A percentile compares a stretch with the other conserved stretches of the same genome.
phyloP scores from a whole-genome alignment of 2,329 filamentous ascomycete genomes.

The Aspergillus chevalieri region DNA sequence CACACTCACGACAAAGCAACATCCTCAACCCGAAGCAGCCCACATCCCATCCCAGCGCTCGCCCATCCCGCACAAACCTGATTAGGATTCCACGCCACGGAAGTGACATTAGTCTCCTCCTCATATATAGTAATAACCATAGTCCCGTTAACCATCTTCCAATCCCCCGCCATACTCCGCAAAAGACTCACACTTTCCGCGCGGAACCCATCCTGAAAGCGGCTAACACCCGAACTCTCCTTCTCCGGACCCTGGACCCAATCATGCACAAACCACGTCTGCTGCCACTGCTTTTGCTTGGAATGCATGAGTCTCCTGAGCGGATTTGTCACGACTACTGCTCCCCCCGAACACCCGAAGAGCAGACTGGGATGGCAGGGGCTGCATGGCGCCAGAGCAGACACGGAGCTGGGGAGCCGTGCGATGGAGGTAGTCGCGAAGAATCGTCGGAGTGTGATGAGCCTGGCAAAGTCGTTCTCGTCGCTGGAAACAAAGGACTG shows the following conservation, averaged over 20 bases:
- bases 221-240: slow-evolving; percentile 30
- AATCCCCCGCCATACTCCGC: slow-evolving; percentile 25
- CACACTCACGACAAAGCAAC: slow-evolving; percentile 40
- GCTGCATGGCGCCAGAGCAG: slow-evolving; percentile 29
- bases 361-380: slow-evolving; percentile 50
- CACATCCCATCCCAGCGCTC: slow-evolving; percentile 60
- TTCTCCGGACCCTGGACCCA: slow-evolving; percentile 37
- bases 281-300: slow-evolving; percentile 48
- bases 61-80: slow-evolving; percentile 60
- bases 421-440: slow-evolving; percentile 46
- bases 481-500: slow-evolving; percentile 51
- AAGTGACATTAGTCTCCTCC: slow-evolving; percentile 56
- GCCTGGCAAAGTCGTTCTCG: slow-evolving; percentile 47
- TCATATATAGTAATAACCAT: slow-evolving; percentile 50
- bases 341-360: slow-evolving; percentile 48
- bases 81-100: slow-evolving; percentile 64
- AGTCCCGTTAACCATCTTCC: slow-evolving; percentile 26
- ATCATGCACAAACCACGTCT: slow-evolving; percentile 54
- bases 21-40: slow-evolving; percentile 61
- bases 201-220: slow-evolving; percentile 41
- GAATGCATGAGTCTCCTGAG: slow-evolving; percentile 45
- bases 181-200: slow-evolving; percentile 32
- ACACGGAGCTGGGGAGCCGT: slow-evolving; percentile 36
- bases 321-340: slow-evolving; percentile 48
- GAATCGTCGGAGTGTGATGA: slow-evolving; percentile 48